Conservation (phyloP, 768 basidiomycete species). For the Pleurotus eryngii region DNA sequence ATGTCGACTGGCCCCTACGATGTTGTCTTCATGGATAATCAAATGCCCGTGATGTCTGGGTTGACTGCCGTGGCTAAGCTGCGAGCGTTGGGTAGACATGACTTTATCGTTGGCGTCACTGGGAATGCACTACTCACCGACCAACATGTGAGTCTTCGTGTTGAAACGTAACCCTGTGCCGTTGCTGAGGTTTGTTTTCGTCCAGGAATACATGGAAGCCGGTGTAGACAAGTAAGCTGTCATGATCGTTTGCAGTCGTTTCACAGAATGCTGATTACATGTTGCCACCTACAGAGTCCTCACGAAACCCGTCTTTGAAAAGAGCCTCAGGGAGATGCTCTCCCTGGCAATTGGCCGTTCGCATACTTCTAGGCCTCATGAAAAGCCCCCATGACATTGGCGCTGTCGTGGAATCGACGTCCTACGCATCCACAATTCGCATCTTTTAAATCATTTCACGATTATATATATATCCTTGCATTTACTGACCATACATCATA, state of each 20-base stretch:
- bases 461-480: too few species aligned
- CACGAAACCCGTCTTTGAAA: constrained; percentile 62
- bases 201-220: constrained; percentile 49
- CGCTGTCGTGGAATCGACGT: too few species aligned
- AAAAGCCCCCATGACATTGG: too few species aligned
- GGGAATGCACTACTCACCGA: constrained; percentile 51
- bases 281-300: constrained; percentile 37
- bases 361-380: too few species aligned
- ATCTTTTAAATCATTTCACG: too few species aligned
- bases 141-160: constrained; percentile 32
- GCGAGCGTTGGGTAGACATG: constrained; percentile 45
- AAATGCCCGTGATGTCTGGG: constrained; percentile 68
- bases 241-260: neutral
- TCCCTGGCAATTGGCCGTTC: constrained; percentile 13
- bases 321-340: constrained; percentile 25
- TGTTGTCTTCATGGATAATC: constrained; percentile 42
- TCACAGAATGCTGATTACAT: neutral
- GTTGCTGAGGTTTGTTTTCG: neutral
- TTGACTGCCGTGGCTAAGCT: constrained; percentile 49
- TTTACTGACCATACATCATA: too few species aligned
- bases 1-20: constrained; percentile 11
- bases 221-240: constrained; percentile 52
- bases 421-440: too few species aligned
- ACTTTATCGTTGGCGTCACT: constrained; percentile 65
- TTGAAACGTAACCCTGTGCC: constrained; percentile 1